Evolutionary conservation across 176 grass and related monocot genomes (phyloP).

Genomic region (Chrysopogon serrulatus): DNA sequence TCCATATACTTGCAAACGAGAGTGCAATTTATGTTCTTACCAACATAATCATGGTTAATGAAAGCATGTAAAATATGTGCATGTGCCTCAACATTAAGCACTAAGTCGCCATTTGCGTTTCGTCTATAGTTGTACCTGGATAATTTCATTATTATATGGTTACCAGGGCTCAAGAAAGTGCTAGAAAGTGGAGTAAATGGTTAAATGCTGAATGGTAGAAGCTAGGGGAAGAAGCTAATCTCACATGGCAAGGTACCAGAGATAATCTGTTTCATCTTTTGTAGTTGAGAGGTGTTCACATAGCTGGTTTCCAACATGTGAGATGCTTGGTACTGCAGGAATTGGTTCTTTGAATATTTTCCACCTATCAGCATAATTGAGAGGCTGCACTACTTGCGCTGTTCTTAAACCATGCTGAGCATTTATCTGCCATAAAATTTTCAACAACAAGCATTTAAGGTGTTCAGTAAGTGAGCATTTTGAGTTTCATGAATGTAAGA

Average conservation of each 20-base stretch:
- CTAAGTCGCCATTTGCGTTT: slow-evolving; percentile 7
- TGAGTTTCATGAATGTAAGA: background rate
- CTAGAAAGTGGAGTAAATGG: background rate
- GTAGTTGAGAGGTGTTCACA: slow-evolving; percentile 77
- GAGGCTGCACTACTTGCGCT: slow-evolving; percentile 36
- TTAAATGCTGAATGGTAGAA: background rate
- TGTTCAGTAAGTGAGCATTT: background rate
- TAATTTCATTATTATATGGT: slow-evolving; percentile 7
- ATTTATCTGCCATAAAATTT: slow-evolving; percentile 9
- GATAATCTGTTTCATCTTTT: slow-evolving; percentile 90
- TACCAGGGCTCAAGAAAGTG: background rate
- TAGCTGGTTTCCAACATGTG: slow-evolving; percentile 41
- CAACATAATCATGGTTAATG: slow-evolving; percentile 59
- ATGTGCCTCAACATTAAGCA: slow-evolving; percentile 48
- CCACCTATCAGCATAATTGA: slow-evolving; percentile 48
- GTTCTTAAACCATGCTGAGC: slow-evolving; percentile 55
- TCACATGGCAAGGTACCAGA: slow-evolving; percentile 80
- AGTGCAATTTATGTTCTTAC: slow-evolving; percentile 24
- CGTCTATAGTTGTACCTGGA: slow-evolving; percentile 59
- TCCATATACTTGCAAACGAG: background rate
- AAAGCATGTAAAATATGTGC: slow-evolving; percentile 88
- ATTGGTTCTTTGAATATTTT: slow-evolving; percentile 52
- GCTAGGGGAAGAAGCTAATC: background rate
- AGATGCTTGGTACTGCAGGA: slow-evolving; percentile 11
- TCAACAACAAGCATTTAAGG: background rate